A percentile compares a stretch with the other conserved stretches of the same genome.
Evolutionary conservation across 2,329 filamentous ascomycete species (phyloP).

Genomic region (Aspergillus alliaceus): DNA sequence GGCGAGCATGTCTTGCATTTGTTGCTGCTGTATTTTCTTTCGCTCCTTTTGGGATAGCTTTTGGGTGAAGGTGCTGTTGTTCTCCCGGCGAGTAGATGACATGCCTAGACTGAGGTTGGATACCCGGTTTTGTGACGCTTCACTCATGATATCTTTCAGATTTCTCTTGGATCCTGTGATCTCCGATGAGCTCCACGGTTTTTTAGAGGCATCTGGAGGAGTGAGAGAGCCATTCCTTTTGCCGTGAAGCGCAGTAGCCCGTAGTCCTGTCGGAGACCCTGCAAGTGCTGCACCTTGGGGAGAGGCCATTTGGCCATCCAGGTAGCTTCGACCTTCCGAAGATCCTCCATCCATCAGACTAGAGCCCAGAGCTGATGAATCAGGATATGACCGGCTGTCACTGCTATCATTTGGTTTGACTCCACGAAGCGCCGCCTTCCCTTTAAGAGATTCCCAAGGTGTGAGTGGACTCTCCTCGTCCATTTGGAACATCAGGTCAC

Average conservation of each 20-base stretch:
- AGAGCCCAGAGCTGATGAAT: constrained; percentile 26
- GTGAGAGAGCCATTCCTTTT: constrained; percentile 27
- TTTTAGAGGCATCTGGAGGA: constrained; percentile 31
- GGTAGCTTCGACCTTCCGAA: constrained; percentile 24
- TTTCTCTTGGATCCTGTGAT: constrained; percentile 66
- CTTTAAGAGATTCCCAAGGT: constrained; percentile 27
- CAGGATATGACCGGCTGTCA: constrained; percentile 21
- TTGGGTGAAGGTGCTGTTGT: constrained; percentile 39
- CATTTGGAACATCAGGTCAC: constrained; percentile 91
- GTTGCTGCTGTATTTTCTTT: constrained; percentile 75
- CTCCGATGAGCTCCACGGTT: constrained; percentile 55
- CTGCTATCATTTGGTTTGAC: constrained; percentile 14
- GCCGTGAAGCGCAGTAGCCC: constrained; percentile 18
- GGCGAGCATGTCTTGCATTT: constrained; percentile 47
- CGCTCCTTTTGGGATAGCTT: constrained; percentile 91
- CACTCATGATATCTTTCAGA: constrained; percentile 74
- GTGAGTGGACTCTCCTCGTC: constrained; percentile 66
- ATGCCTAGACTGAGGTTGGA: constrained; percentile 57
- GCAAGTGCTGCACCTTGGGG: constrained; percentile 16
- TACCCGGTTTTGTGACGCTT: constrained; percentile 52
- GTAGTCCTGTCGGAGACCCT: constrained; percentile 26
- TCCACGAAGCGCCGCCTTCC: constrained; percentile 28
- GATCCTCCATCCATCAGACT: constrained; percentile 28
- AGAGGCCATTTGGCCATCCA: constrained; percentile 32
- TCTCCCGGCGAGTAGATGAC: constrained; percentile 47